A percentile compares a stretch with the other conserved stretches of the same genome.
Conservation (phyloP, 805 yeast genomes). For the Candida montana region DNA sequence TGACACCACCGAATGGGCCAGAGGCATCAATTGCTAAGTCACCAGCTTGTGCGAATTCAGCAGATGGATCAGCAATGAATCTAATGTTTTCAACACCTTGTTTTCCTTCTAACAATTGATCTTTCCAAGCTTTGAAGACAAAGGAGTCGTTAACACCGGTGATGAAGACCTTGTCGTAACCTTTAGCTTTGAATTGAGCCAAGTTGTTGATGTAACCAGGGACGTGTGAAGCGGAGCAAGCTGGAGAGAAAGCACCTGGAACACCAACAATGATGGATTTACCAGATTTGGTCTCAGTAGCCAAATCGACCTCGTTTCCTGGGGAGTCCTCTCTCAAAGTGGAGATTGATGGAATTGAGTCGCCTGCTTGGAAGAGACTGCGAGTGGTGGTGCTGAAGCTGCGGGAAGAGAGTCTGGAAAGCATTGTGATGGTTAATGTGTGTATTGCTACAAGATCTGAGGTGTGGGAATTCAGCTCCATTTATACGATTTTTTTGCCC, state of each 20-base stretch:
- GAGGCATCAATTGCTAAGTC: slow-evolving; percentile 73
- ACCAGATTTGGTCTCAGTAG: slow-evolving; percentile 41
- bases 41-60: slow-evolving; percentile 59
- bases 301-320: slow-evolving; percentile 52
- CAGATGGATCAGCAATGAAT: slow-evolving; percentile 77
- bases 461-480: not conserved
- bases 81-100: slow-evolving; percentile 31
- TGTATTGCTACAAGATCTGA: too few species aligned
- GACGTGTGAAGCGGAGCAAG: slow-evolving; percentile 65
- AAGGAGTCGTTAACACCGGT: slow-evolving; percentile 85
- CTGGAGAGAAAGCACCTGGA: slow-evolving; percentile 80
- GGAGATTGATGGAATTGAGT: slow-evolving; percentile 51
- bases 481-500: too few species aligned
- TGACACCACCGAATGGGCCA: slow-evolving; percentile 66
- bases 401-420: slow-evolving; percentile 18
- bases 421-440: too few species aligned
- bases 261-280: slow-evolving; percentile 53
- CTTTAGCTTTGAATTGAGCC: slow-evolving; percentile 54
- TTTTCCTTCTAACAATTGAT: slow-evolving; percentile 28
- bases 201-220: slow-evolving; percentile 63
- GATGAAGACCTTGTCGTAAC: slow-evolving; percentile 59
- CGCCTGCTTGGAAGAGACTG: slow-evolving; percentile 47
- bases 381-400: slow-evolving; percentile 23
- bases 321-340: slow-evolving; percentile 57
- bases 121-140: slow-evolving; percentile 78